A percentile compares a stretch with the other conserved stretches of the same genome.
Conservation (phyloP, 108 stramenopile genomes). For the Stephanodiscus minutulus region DNA sequence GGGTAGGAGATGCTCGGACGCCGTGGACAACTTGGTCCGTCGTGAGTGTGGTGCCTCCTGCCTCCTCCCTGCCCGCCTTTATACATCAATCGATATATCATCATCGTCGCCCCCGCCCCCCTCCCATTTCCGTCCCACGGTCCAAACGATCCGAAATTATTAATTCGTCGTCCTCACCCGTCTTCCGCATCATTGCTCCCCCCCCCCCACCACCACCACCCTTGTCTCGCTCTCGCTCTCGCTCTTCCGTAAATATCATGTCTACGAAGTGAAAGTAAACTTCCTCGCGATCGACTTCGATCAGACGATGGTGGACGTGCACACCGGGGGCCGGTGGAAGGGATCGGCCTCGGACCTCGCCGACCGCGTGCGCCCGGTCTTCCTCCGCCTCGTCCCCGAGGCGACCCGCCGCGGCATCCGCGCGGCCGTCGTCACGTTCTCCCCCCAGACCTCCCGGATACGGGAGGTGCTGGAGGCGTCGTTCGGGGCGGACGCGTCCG, state of each 20-base stretch:
- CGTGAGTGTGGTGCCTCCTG: slow-evolving; percentile 10
- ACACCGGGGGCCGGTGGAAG: slow-evolving; percentile 92
- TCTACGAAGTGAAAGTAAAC: slow-evolving; percentile 83
- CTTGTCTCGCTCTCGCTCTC: too few species aligned
- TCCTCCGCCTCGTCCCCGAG: slow-evolving; percentile 66
- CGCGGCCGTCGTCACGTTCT: slow-evolving; percentile 92
- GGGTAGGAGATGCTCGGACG: slow-evolving; percentile 30
- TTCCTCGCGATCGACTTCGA: slow-evolving; percentile 95
- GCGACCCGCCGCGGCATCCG: slow-evolving; percentile 68
- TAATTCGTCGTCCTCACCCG: neutral
- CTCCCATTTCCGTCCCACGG: neutral
- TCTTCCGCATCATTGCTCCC: neutral
- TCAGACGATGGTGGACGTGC: slow-evolving; percentile 87
- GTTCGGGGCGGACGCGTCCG: slow-evolving; percentile 33
- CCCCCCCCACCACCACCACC: neutral
- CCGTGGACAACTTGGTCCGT: slow-evolving; percentile 41
- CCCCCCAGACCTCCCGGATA: slow-evolving; percentile 76
- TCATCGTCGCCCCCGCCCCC: too few species aligned
- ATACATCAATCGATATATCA: neutral
- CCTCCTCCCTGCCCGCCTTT: too few species aligned
- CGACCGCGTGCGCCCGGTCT: slow-evolving; percentile 86
- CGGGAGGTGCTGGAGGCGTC: slow-evolving; percentile 69
- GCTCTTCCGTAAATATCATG: too few species aligned
- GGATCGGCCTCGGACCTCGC: slow-evolving; percentile 72
- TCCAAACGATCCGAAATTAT: neutral